These are phyloP conservation scores for Microdochium bolleyi DNA, from an alignment of 2,329 filamentous ascomycete species.

Conservation along the genomic window DNA sequence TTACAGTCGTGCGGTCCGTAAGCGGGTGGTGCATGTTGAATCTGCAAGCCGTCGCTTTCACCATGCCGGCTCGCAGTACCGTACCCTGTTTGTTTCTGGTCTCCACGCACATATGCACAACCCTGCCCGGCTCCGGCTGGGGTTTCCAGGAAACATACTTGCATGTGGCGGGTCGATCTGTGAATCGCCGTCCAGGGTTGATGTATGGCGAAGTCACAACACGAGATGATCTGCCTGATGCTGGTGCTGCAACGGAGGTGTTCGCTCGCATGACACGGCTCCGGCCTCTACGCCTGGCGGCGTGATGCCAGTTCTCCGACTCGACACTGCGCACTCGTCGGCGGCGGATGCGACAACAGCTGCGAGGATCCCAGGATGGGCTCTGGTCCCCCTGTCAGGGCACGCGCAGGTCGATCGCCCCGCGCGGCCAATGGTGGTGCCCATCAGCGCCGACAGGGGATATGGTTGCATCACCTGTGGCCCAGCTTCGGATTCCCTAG, in stretches of 20 bases:
- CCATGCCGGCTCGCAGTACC: background rate
- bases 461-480: background rate
- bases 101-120: background rate
- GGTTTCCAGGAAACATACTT: background rate
- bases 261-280: too few relatives aligned
- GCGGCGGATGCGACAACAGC: background rate
- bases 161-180: background rate
- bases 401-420: background rate
- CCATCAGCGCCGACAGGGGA: background rate
- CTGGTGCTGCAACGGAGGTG: too few relatives aligned
- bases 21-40: too few relatives aligned
- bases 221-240: background rate
- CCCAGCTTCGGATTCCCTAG: background rate
- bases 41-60: too few relatives aligned
- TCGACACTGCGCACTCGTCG: background rate
- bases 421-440: background rate
- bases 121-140: background rate
- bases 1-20: too few relatives aligned
- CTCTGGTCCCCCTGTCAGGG: background rate
- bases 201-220: background rate
- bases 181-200: background rate
- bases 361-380: background rate
- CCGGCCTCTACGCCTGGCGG: too few relatives aligned
- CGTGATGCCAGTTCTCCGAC: too few relatives aligned
- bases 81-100: background rate